Percentiles rank a stretch among this genome's conserved stretches.
Evolutionary conservation across 1,139 yeast species (phyloP).

Genomic region (Geotrichum histeridarum): DNA sequence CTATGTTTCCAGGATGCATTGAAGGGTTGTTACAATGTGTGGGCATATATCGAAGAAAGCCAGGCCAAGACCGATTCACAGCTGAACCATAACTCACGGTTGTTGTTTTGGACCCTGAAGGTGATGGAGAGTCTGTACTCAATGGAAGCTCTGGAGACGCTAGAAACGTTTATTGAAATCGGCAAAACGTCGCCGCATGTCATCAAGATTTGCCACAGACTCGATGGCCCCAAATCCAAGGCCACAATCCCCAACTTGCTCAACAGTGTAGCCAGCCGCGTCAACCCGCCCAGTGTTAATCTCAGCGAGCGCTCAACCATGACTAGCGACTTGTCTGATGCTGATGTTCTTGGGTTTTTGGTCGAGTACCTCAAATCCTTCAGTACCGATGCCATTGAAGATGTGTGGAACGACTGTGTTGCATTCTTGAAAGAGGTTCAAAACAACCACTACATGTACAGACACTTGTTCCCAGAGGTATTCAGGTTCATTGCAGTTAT

Average conservation of each 20-base stretch:
- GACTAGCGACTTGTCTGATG: constrained; percentile 43
- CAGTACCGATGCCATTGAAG: constrained; percentile 72
- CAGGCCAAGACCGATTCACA: constrained; percentile 39
- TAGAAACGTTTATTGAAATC: constrained; percentile 56
- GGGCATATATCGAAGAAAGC: constrained; percentile 68
- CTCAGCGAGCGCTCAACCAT: constrained; percentile 41
- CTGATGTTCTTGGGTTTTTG: constrained; percentile 48
- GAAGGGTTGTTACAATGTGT: constrained; percentile 52
- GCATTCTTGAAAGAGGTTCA: constrained; percentile 56
- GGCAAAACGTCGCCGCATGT: constrained; percentile 29
- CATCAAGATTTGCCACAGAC: constrained; percentile 60
- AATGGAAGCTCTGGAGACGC: constrained; percentile 66
- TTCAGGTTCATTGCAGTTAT: constrained; percentile 49
- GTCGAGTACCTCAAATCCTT: constrained; percentile 57
- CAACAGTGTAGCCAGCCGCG: constrained; percentile 48
- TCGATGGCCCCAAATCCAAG: constrained; percentile 83
- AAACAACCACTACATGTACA: constrained; percentile 47
- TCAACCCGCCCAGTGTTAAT: constrained; percentile 37
- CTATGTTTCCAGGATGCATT: constrained; percentile 62
- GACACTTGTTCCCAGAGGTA: constrained; percentile 48
- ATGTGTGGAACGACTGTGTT: constrained; percentile 58
- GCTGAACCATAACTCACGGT: constrained; percentile 54
- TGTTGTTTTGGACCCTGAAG: constrained; percentile 67
- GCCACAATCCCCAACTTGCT: constrained; percentile 65
- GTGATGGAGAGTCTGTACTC: constrained; percentile 63